Percentiles rank a stretch among this genome's conserved stretches.
Evolutionary conservation across 208 protist genomes (phyloP).

Genomic region (Leishmania tarentolae): DNA sequence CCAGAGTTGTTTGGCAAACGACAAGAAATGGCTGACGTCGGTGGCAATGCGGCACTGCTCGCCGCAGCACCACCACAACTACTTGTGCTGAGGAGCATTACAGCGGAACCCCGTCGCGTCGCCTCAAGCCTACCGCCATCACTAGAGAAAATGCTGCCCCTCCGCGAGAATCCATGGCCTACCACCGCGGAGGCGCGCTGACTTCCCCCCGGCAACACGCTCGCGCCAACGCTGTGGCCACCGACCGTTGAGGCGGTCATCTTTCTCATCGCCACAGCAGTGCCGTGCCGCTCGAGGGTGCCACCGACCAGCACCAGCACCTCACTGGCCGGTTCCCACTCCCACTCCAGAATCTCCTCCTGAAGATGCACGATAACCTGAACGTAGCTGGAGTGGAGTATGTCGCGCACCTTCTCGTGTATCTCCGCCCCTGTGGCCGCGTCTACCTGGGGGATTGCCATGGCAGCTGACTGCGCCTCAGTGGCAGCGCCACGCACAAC

Average conservation of each 20-base stretch:
- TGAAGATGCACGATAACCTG: constrained; percentile 39
- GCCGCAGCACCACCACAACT: background rate
- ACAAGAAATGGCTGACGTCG: background rate
- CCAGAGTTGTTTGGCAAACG: background rate
- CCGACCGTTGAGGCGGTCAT: constrained; percentile 3
- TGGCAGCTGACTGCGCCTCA: constrained; percentile 3
- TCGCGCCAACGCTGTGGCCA: background rate
- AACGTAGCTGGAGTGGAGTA: constrained; percentile 11
- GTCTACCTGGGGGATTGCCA: background rate
- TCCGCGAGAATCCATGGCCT: background rate
- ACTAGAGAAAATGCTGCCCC: background rate
- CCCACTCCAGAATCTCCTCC: constrained; percentile 65
- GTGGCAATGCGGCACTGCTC: background rate
- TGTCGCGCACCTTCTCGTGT: constrained; percentile 14
- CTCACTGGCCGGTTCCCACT: constrained; percentile 59
- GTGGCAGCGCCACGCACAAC: background rate
- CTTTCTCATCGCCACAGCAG: constrained; percentile 16
- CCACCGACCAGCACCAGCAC: constrained; percentile 70
- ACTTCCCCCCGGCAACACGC: background rate
- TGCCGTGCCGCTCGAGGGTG: constrained; percentile 27
- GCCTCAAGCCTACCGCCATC: background rate
- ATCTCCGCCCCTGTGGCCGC: constrained; percentile 2
- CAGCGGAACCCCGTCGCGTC: background rate
- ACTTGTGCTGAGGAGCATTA: background rate
- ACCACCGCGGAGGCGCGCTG: background rate